Evolutionary conservation across 1,139 yeast genomes (phyloP).

Genomic region (Candida dubliniensis): DNA sequence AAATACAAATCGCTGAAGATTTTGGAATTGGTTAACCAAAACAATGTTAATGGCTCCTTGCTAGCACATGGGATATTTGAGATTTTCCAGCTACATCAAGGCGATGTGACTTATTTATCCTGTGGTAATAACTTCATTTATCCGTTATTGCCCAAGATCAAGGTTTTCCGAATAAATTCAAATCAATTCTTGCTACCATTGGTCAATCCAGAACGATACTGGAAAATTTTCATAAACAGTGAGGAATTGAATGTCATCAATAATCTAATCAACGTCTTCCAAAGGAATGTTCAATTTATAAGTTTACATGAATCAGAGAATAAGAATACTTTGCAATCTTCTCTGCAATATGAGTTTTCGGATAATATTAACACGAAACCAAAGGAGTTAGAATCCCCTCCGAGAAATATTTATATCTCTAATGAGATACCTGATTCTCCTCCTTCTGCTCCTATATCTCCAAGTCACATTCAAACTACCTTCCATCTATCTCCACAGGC

Average conservation of each 20-base stretch:
- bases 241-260: conserved; percentile 32
- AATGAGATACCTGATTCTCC: conserved; percentile 45
- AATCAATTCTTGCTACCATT: conserved; percentile 64
- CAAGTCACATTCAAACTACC: conserved; percentile 21
- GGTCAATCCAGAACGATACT: conserved; percentile 69
- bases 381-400: conserved; percentile 3
- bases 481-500: conserved; percentile 9
- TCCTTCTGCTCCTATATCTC: conserved; percentile 47
- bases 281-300: conserved; percentile 45
- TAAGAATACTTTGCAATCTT: background rate
- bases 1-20: conserved; percentile 39
- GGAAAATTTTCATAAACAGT: conserved; percentile 57
- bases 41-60: conserved; percentile 40
- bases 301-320: conserved; percentile 29
- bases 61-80: conserved; percentile 64
- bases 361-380: conserved; percentile 2
- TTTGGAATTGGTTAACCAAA: conserved; percentile 40
- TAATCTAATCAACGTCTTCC: conserved; percentile 39
- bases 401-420: conserved; percentile 13
- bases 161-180: conserved; percentile 52
- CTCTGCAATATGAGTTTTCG: too few species aligned
- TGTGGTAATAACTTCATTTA: conserved; percentile 57
- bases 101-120: conserved; percentile 61
- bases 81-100: conserved; percentile 63
- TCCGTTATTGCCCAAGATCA: conserved; percentile 63